A percentile compares a stretch with the other conserved stretches of the same genome.
Conservation (phyloP, 306 rosid genomes). For the Ziziphus jujuba region DNA sequence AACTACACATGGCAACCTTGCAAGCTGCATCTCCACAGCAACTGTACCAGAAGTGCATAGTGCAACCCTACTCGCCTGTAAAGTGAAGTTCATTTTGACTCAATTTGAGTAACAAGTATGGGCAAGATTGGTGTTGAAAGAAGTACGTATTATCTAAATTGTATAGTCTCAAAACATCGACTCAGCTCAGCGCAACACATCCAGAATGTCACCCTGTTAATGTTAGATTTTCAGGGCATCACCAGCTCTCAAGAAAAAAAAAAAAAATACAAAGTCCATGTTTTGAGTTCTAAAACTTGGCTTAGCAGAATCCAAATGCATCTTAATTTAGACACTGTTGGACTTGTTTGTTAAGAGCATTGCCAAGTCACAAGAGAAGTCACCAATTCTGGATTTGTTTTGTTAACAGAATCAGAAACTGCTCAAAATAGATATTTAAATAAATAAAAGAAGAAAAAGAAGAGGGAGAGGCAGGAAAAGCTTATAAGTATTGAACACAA, state of each 20-base stretch:
- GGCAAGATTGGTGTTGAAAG: not conserved
- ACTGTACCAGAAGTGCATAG: constrained; percentile 92
- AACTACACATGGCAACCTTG: constrained; percentile 76
- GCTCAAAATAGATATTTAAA: too few species aligned
- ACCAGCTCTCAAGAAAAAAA: too few species aligned
- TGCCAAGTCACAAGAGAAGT: not conserved
- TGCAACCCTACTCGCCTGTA: constrained; percentile 84
- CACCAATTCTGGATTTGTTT: not conserved
- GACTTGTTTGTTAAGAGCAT: not conserved
- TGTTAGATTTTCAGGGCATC: not conserved
- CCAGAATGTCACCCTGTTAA: not conserved
- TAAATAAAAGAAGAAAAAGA: not conserved
- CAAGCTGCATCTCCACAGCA: constrained; percentile 81
- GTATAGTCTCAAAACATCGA: not conserved
- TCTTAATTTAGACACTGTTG: not conserved
- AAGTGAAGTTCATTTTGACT: constrained; percentile 20
- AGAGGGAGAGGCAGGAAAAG: too few species aligned
- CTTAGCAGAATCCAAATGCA: not conserved
- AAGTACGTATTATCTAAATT: not conserved
- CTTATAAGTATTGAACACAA: too few species aligned
- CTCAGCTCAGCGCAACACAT: not conserved
- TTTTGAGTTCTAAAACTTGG: not conserved
- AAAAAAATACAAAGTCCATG: not conserved
- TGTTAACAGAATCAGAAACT: not conserved
- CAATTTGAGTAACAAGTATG: not conserved